Percentiles rank a stretch among this genome's conserved stretches.
These are phyloP conservation scores for Chaetomium strumarium DNA, from an alignment of 2,329 filamentous ascomycete species.

Conservation along the genomic window DNA sequence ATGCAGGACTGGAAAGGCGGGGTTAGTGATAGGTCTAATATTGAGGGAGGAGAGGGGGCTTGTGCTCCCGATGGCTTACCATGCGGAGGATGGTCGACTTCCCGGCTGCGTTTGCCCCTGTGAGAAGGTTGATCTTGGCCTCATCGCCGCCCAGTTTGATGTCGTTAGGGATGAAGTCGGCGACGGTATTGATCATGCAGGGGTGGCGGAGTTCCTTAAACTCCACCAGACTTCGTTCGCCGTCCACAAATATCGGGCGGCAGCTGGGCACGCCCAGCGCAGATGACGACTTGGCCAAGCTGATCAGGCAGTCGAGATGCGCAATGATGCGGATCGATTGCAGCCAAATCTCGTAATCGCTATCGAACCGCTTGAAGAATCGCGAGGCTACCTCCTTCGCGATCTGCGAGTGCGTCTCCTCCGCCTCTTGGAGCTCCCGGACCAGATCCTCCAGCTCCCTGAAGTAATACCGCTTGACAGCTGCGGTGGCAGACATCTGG, in stretches of 20 bases:
- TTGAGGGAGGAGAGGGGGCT: not conserved
- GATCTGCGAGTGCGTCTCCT: conserved; percentile 88
- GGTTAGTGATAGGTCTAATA: conserved; percentile 25
- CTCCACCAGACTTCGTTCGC: conserved; percentile 79
- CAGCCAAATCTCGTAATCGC: conserved; percentile 79
- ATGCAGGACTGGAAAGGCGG: conserved; percentile 64
- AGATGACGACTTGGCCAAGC: conserved; percentile 80
- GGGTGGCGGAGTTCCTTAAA: conserved; percentile 91
- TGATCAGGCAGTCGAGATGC: conserved; percentile 91
- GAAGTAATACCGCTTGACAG: conserved; percentile 92
- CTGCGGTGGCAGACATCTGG: conserved; percentile 90
- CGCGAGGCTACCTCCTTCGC: conserved; percentile 77
- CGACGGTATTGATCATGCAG: conserved; percentile 83
- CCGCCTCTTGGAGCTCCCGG: conserved; percentile 82
- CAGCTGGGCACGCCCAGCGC: conserved; percentile 82
- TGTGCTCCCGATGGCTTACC: conserved; percentile 45
- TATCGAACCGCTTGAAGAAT: conserved; percentile 83
- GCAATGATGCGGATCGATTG: conserved; percentile 84
- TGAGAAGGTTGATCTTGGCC: conserved; percentile 83
- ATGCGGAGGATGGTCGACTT: conserved; percentile 96
- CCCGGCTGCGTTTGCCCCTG: conserved; percentile 92
- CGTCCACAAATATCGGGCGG: conserved; percentile 79
- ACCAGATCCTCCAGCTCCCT: conserved; percentile 75
- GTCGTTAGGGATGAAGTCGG: conserved; percentile 95
- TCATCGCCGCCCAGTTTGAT: conserved; percentile 75